Evolutionary conservation across 208 protist species (phyloP).

Genomic region (Leishmania mexicana): DNA sequence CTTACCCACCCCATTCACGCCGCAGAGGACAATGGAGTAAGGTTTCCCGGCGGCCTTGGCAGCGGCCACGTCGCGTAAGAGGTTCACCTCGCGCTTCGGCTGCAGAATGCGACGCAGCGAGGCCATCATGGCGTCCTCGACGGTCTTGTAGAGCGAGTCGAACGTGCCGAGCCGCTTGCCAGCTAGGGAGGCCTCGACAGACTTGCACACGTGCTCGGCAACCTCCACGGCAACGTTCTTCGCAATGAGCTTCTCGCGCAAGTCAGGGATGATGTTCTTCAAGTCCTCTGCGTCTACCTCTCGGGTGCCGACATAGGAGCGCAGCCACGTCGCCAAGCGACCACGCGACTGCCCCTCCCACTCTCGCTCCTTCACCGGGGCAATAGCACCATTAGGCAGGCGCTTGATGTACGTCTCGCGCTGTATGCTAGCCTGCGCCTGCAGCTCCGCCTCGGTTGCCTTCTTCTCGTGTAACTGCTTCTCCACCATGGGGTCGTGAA

Average conservation of each 20-base stretch:
- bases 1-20: slow-evolving; percentile 99
- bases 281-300: slow-evolving; percentile 91
- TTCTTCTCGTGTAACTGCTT: slow-evolving; percentile 35
- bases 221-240: slow-evolving; percentile 99
- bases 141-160: slow-evolving; percentile 76
- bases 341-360: slow-evolving; percentile 79
- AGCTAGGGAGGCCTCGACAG: slow-evolving; percentile 88
- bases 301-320: slow-evolving; percentile 67
- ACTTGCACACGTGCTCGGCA: slow-evolving; percentile 95
- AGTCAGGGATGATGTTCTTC: slow-evolving; percentile 85
- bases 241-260: slow-evolving; percentile 94
- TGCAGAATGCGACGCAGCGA: slow-evolving; percentile 96
- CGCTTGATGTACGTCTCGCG: slow-evolving; percentile 75
- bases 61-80: slow-evolving; percentile 92
- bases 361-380: slow-evolving; percentile 78
- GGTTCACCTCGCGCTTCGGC: slow-evolving; percentile 95
- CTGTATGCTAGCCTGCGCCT: slow-evolving; percentile 70
- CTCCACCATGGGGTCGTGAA: slow-evolving; percentile 27
- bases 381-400: slow-evolving; percentile 59
- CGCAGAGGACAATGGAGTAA: slow-evolving; percentile 98
- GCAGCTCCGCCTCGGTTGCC: slow-evolving; percentile 73
- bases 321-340: slow-evolving; percentile 78
- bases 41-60: slow-evolving; percentile 79
- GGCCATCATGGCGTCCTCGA: slow-evolving; percentile 88
- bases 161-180: slow-evolving; percentile 95